Evolutionary conservation across 2,329 filamentous ascomycete genomes (phyloP).

Genomic region (Celoporthe dispersa): DNA sequence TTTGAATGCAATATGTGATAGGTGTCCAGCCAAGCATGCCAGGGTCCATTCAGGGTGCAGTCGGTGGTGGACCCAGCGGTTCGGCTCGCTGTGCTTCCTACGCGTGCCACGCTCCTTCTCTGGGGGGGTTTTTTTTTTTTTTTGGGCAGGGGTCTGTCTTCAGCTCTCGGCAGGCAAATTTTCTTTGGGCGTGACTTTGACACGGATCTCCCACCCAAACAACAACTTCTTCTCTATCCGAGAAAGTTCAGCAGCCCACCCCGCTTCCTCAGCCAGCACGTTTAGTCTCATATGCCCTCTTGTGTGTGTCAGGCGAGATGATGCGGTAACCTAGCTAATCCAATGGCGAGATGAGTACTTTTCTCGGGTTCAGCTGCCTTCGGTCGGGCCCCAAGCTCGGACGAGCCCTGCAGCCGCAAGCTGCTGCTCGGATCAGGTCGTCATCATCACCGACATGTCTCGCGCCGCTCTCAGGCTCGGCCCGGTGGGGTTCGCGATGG

Average conservation of each 20-base stretch:
- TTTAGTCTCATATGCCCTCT: neutral
- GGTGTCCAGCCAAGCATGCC: neutral
- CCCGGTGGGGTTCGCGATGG: neutral
- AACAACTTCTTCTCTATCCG: too few species aligned
- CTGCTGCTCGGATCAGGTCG: slow-evolving; percentile 3
- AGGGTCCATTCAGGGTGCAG: neutral
- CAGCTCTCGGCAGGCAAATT: slow-evolving; percentile 17
- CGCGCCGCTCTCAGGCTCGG: slow-evolving; percentile 3
- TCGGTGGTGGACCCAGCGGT: neutral
- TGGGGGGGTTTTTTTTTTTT: neutral
- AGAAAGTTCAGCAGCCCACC: neutral
- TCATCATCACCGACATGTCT: slow-evolving; percentile 3
- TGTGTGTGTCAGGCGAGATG: slow-evolving; percentile 20
- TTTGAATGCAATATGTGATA: neutral
- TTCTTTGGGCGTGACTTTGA: neutral
- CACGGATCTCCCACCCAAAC: neutral
- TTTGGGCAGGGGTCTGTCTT: neutral
- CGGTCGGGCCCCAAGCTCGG: slow-evolving; percentile 34
- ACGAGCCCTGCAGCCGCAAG: slow-evolving; percentile 1
- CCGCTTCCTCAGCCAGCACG: neutral
- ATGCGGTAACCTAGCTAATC: slow-evolving; percentile 33
- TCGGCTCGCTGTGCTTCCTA: slow-evolving; percentile 2
- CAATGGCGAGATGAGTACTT: slow-evolving; percentile 35
- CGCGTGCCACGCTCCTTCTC: neutral
- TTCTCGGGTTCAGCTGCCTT: slow-evolving; percentile 37